Percentiles rank a stretch among this genome's conserved stretches.
Evolutionary conservation across 495 filamentous ascomycete species (phyloP).

Genomic region (Aspergillus cavernicola): DNA sequence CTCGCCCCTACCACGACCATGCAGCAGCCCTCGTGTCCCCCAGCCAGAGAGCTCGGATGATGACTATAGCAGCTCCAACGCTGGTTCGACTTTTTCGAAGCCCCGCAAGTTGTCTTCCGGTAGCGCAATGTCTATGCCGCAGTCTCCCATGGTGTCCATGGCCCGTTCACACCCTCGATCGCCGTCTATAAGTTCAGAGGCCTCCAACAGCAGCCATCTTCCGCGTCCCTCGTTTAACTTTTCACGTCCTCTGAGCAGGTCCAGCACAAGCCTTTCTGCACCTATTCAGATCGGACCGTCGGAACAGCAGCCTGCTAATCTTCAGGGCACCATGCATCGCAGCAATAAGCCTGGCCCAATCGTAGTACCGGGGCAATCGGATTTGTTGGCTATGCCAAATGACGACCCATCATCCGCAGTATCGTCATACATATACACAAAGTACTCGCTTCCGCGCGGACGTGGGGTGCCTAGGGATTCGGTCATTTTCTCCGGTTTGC

Average conservation of each 20-base stretch:
- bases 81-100: slow-evolving; percentile 49
- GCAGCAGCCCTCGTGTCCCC: slow-evolving; percentile 53
- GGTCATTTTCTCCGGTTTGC: slow-evolving; percentile 56
- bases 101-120: slow-evolving; percentile 61
- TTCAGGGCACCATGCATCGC: slow-evolving; percentile 27
- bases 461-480: slow-evolving; percentile 70
- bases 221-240: slow-evolving; percentile 85
- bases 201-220: slow-evolving; percentile 56
- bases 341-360: slow-evolving; percentile 39
- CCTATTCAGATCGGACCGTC: slow-evolving; percentile 28
- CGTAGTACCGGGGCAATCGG: slow-evolving; percentile 28
- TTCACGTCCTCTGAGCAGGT: slow-evolving; percentile 81
- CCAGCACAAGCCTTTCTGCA: slow-evolving; percentile 57
- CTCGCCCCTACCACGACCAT: slow-evolving; percentile 52
- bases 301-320: slow-evolving; percentile 14
- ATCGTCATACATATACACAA: slow-evolving; percentile 78
- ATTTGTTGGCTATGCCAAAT: slow-evolving; percentile 10
- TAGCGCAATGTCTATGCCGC: slow-evolving; percentile 57
- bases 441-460: slow-evolving; percentile 77
- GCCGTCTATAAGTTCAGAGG: slow-evolving; percentile 78
- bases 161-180: slow-evolving; percentile 59
- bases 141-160: slow-evolving; percentile 62
- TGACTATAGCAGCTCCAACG: slow-evolving; percentile 51
- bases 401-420: slow-evolving; percentile 49
- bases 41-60: slow-evolving; percentile 64